Base-by-base conservation (phyloP, 257 asterid genomes). In the Capsicum baccatum region DNA sequence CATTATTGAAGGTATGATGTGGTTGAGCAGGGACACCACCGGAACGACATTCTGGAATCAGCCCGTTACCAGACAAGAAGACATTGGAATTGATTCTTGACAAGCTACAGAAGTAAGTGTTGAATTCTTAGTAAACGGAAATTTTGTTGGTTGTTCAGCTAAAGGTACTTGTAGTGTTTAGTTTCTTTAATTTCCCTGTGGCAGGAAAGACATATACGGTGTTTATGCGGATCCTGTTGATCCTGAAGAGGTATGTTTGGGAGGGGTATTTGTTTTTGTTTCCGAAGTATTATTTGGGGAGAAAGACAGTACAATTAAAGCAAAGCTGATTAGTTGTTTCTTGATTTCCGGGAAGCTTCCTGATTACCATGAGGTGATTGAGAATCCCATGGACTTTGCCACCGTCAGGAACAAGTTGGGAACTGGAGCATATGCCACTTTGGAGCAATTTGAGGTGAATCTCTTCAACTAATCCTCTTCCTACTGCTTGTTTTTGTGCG, bases 181-280 rank as follows among this genome's bases (percentile, higher is more conserved):
- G 80, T 86, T 86, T 83, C 73, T 86, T 79, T 85, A 70, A 67
- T 86, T 87, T 88, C 69, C 21, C 57, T 69, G 84, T 91, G 91
- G 83, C 97, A 97, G 99, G 98, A 97, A 97, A 85, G 99, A 97
- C 87, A 90, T 92, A 35, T 97, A 97, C 69, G 98, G 97, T 82
- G 99, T 97, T 63, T 97, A 93, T 87, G 98, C 99, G 4, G 98
- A 97, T 83, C 99, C 99, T 0, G 99, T 94, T 86, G 99, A 97
- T 91, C 99, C 99, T 54, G 99, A 95, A 81, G 99, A 97, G 97
- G 99, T 97, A 85, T 84, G 88, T 85, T 26, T 52, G 13, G 82
- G 82, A 78, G 66, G 50, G 50, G 56, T 54, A 13, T 58, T 73
- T 62, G 33, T 26, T 52, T 47, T 83, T n/a, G 81, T 83, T 69